A percentile compares a stretch with the other conserved stretches of the same genome.
These are phyloP conservation scores for Suhomyces sp. DNA, from an alignment of 805 yeast species.

Conservation along the genomic window DNA sequence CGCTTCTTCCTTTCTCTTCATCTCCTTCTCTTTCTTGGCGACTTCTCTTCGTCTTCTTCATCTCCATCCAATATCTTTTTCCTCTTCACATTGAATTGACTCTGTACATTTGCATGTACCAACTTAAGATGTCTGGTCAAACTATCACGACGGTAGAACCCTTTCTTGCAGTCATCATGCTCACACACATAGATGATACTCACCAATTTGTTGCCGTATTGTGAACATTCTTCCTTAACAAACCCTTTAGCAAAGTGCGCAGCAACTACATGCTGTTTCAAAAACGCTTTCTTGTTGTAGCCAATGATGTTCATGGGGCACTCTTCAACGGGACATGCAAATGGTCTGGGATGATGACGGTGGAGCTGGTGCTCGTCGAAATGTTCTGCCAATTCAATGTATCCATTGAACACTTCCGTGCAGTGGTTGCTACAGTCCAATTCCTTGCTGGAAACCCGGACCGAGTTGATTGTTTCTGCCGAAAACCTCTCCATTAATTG, in stretches of 20 bases:
- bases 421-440: constrained; percentile 27
- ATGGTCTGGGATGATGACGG: constrained; percentile 22
- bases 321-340: constrained; percentile 27
- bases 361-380: constrained; percentile 28
- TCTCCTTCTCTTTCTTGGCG: not conserved
- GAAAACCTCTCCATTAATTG: constrained; percentile 4
- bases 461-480: constrained; percentile 1
- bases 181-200: constrained; percentile 11
- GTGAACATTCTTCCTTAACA: constrained; percentile 7
- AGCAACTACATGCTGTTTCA: constrained; percentile 28
- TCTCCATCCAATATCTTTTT: not conserved
- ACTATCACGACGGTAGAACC: constrained; percentile 16
- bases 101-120: constrained; percentile 12
- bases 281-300: constrained; percentile 27
- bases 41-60: constrained; percentile 1
- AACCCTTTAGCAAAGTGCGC: constrained; percentile 24
- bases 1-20: no score
- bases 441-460: constrained; percentile 8
- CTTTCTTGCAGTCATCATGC: constrained; percentile 12
- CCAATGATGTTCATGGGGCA: constrained; percentile 47
- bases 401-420: constrained; percentile 24
- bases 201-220: constrained; percentile 6
- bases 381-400: constrained; percentile 35
- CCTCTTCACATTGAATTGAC: constrained; percentile 8
- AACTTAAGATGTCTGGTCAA: constrained; percentile 15